Evolutionary conservation across 805 yeast species (phyloP).

Genomic region (Monosporozyma solicola): DNA sequence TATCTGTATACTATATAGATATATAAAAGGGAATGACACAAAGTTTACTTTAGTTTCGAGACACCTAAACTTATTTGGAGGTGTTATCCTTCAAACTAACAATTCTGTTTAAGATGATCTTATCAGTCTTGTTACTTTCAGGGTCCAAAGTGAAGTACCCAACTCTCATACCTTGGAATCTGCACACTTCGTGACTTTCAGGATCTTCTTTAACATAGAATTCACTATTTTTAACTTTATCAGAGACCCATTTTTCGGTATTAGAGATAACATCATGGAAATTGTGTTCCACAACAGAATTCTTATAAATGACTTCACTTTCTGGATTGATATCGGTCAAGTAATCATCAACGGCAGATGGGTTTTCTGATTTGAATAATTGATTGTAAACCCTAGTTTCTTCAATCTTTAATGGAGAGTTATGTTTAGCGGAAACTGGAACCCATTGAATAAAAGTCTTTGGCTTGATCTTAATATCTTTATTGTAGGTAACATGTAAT

Average conservation of each 20-base stretch:
- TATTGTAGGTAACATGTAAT: conserved; percentile 74
- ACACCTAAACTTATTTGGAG: conserved; percentile 29
- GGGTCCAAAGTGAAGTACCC: conserved; percentile 91
- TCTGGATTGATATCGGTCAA: conserved; percentile 73
- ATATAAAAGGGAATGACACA: neutral
- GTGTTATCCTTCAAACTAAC: conserved; percentile 80
- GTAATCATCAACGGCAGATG: conserved; percentile 82
- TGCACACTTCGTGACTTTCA: conserved; percentile 63
- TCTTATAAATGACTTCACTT: conserved; percentile 57
- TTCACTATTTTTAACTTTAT: conserved; percentile 39
- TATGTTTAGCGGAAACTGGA: conserved; percentile 53
- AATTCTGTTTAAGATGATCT: conserved; percentile 74
- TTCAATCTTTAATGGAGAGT: conserved; percentile 53
- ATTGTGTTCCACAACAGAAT: conserved; percentile 71
- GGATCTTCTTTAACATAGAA: conserved; percentile 63
- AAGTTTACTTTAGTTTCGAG: neutral
- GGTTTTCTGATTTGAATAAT: conserved; percentile 85
- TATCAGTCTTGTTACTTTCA: conserved; percentile 49
- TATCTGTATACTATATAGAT: neutral
- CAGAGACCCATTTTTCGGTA: conserved; percentile 63
- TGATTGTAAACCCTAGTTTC: conserved; percentile 86
- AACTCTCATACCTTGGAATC: conserved; percentile 96
- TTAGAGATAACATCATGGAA: conserved; percentile 56
- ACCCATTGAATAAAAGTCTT: conserved; percentile 98
- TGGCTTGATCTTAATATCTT: conserved; percentile 63